Evolutionary conservation across 1,284 basidiomycete genomes (phyloP), one percentile per base, ranked within the genome.

Genomic region (Neotropicomus parvogracilis): DNA sequence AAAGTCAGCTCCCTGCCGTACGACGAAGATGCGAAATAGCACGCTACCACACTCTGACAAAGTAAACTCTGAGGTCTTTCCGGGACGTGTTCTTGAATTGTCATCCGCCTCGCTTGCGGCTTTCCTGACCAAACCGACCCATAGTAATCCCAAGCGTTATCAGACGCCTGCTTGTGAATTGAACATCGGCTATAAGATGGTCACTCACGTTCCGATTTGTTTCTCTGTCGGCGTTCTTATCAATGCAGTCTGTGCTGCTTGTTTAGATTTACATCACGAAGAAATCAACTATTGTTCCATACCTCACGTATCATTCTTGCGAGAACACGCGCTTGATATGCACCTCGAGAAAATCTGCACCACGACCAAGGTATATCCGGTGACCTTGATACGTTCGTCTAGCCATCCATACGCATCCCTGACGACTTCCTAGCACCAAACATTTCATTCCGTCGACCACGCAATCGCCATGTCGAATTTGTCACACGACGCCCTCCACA

Each of bases 331-430:
- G 66, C 73, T 61, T 75, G 73, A 53, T 73, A 75, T 19, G 74
- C 73, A 13, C 73, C 74, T 28, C 74, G 63, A 40, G 73, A 75
- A 75, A 76, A 9, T 74, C 75, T 75, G 12, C 3, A 12, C 26
- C 8, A 2, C 0, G 1, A 24, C 14, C 1, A 1, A 75, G 55
- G 46, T 63, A 76, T 34, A 76, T 75, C 13, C 53, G 55, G 47
- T 75, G 73, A 1, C 70, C 70, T 21, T 55, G 36, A 50, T 75
- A 75, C 16, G 50, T 58, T 19, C 65, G 60, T 3, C 62, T 7
- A 75, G 48, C 74, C 73, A 75, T 3, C 62, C 59, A 55, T 75
- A 75, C 0, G 67, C 73, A 27, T 56, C 52, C 31, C 66, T 67
- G 34, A 56, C 52, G 6, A 48, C 64, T 56, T 64, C 61, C 60